A percentile compares a stretch with the other conserved stretches of the same genome.
Evolutionary conservation across 176 grass and related monocot genomes (phyloP).

Genomic region (Elaeis guineensis): DNA sequence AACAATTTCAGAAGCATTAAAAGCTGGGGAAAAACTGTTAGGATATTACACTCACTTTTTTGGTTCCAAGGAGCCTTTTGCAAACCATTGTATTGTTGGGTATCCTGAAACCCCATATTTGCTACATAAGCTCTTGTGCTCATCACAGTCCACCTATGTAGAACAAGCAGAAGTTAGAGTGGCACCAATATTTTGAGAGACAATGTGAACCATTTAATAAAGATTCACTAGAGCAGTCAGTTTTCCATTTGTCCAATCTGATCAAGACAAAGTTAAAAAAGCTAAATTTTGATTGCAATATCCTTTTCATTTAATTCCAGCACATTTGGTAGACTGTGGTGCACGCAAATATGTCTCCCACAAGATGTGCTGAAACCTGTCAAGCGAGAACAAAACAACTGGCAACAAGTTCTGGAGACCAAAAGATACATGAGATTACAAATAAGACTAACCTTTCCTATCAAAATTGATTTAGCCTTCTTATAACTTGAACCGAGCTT

Average conservation of each 20-base stretch:
- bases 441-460: conserved; percentile 60
- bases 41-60: conserved; percentile 53
- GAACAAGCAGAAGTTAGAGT: conserved; percentile 2
- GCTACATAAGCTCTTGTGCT: conserved; percentile 87
- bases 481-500: conserved; percentile 87
- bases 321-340: too few species aligned
- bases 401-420: too few species aligned
- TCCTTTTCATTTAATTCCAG: too few species aligned
- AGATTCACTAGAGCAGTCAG: too few species aligned
- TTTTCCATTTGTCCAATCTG: too few species aligned
- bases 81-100: conserved; percentile 95
- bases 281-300: too few species aligned
- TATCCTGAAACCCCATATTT: conserved; percentile 95
- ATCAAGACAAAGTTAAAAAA: too few species aligned
- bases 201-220: too few species aligned
- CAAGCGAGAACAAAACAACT: too few species aligned
- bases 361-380: too few species aligned
- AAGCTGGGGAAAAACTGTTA: neutral
- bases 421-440: neutral
- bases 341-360: too few species aligned
- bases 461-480: conserved; percentile 84
- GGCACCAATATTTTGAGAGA: neutral
- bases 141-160: conserved; percentile 89
- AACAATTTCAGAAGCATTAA: conserved; percentile 5
- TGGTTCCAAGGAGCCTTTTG: conserved; percentile 88